Conservation (phyloP, 306 rosid species). For the Crotalaria pallida region DNA sequence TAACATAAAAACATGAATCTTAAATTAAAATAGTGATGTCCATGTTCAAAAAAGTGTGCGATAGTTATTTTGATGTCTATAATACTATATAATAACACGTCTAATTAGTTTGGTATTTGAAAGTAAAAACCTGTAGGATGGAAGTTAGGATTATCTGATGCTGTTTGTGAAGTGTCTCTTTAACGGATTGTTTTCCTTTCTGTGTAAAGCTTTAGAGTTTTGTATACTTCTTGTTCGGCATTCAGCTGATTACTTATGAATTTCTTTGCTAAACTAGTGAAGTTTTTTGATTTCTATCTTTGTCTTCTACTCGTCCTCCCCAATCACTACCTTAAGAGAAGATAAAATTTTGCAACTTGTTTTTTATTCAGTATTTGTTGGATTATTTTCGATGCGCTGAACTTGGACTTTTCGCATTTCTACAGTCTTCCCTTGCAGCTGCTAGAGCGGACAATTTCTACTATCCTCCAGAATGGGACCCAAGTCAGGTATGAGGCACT, state of each 20-base stretch:
- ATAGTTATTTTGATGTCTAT: not conserved
- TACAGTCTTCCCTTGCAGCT: slow-evolving; percentile 92
- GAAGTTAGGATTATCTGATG: not conserved
- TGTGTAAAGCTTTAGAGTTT: not conserved
- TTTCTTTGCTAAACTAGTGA: not conserved
- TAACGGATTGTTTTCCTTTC: not conserved
- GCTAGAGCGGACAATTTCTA: slow-evolving; percentile 92
- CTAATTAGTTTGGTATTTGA: not conserved
- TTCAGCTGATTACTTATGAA: not conserved
- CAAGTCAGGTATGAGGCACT: slow-evolving; percentile 53
- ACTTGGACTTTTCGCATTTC: slow-evolving; percentile 32
- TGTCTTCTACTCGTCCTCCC: not conserved
- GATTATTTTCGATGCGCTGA: slow-evolving; percentile 20
- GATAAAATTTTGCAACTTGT: not conserved
- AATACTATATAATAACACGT: not conserved
- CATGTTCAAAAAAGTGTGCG: not conserved
- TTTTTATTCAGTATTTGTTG: not conserved
- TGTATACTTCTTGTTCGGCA: not conserved
- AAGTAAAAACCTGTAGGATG: not conserved
- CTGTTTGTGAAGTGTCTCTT: not conserved
- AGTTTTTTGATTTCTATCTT: not conserved
- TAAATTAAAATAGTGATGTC: not conserved
- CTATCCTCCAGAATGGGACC: slow-evolving; percentile 96
- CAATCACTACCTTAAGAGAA: not conserved
- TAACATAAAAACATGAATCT: not conserved